These are phyloP conservation scores for Suillus luteus DNA, from an alignment of 768 basidiomycete species.

Conservation along the genomic window DNA sequence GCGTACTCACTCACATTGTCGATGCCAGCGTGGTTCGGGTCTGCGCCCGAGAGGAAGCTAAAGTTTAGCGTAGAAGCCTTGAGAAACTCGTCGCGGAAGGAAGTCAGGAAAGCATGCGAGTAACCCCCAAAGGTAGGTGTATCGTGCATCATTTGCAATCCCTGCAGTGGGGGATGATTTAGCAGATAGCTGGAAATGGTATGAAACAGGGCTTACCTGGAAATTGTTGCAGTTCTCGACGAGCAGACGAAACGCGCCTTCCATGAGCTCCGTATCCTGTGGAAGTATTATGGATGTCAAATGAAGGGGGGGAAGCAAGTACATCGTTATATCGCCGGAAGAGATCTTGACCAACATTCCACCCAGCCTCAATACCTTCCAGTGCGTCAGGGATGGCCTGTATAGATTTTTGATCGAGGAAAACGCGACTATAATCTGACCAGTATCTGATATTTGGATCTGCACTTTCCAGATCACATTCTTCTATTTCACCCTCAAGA, in stretches of 20 bases:
- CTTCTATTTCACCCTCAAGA: conserved; percentile 32
- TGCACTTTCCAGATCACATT: conserved; percentile 15
- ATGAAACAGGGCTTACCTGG: conserved; percentile 48
- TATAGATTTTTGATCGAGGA: conserved; percentile 64
- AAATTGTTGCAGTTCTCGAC: conserved; percentile 76
- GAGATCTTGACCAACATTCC: conserved; percentile 51
- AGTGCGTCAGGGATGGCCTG: conserved; percentile 62
- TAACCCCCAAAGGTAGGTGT: conserved; percentile 67
- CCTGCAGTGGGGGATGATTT: conserved; percentile 41
- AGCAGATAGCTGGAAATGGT: not conserved
- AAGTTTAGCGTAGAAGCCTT: conserved; percentile 63
- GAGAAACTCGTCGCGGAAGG: conserved; percentile 66
- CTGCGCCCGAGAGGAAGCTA: conserved; percentile 53
- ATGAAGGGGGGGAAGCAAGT: conserved; percentile 17
- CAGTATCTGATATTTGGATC: conserved; percentile 44
- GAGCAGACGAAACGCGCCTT: conserved; percentile 63
- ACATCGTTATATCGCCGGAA: conserved; percentile 63
- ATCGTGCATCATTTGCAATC: conserved; percentile 69
- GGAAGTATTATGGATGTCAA: conserved; percentile 7
- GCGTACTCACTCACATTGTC: conserved; percentile 47
- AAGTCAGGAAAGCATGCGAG: conserved; percentile 54
- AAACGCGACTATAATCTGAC: conserved; percentile 54
- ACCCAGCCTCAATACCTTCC: conserved; percentile 54
- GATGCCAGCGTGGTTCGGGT: conserved; percentile 34
- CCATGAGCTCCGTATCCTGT: conserved; percentile 68